Evolutionary conservation across 2,329 filamentous ascomycete genomes (phyloP), one percentile per base, ranked within the genome.

Genomic region (Diaporthe citriasiana): DNA sequence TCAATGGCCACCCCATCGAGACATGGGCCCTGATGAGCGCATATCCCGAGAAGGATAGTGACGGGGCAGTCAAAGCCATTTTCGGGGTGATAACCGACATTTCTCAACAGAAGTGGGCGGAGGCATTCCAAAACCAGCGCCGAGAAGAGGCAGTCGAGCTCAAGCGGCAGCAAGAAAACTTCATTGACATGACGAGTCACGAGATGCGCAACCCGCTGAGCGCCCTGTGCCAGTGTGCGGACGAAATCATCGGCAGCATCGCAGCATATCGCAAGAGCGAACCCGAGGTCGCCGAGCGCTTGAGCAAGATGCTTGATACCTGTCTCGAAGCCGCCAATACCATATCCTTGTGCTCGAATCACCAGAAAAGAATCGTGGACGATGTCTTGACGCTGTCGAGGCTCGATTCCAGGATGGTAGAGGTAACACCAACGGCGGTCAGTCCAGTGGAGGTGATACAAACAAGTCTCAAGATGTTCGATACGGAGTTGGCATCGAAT

Each of bases 51-150:
- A 92, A 89, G 78, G 88, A 92, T 75, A 83, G 86, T 1, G 84
- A 89, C 38, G 93, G 92, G 4, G 84, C 85, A 38, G 86, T 95
- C 69, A 94, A 94, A 83, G 91, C 92, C 75, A 92, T 95, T 3
- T 95, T 95, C 78, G 93, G 93, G 70, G 93, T 92, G 79, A 92
- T 97, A 69, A 96, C 94, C 0, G 94, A 97, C 79, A 97, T 97
- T 76, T 95, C 93, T 25, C 90, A 93, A 71, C 94, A 97, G 80
- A 97, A 97, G 81, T 93, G 92, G 87, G 94, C 94, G 1, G 94
- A 97, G 82, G 91, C 92, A 60, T 91, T 95, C 45, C 94, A 97
- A 81, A 94, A 90, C 78, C 89, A 92, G 57, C 91, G 94, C 73
- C 93, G 94, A 79, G 90, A 95, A 79, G 94, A 97, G 80, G 95